phyloP scores from a whole-genome alignment of 257 asterid species.

The Asclepias syriaca region DNA sequence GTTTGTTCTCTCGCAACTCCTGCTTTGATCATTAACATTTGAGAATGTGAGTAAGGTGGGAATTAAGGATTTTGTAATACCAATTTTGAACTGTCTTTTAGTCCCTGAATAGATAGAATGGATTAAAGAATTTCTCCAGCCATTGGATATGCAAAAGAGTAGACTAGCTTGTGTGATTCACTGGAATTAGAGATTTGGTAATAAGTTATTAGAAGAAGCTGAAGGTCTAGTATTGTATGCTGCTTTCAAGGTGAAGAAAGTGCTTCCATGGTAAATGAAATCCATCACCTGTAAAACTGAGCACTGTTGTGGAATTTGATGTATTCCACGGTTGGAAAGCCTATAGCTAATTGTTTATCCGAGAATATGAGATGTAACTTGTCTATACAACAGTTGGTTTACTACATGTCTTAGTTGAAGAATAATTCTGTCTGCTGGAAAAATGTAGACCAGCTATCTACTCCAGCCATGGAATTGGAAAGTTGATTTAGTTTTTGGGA shows the following conservation, averaged over 20 bases:
- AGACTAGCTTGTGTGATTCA: conserved; percentile 18
- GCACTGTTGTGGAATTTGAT: conserved; percentile 12
- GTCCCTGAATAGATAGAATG: background rate
- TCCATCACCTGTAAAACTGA: conserved; percentile 21
- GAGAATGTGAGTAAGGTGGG: conserved; percentile 18
- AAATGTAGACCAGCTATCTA: conserved; percentile 19
- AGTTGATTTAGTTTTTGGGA: conserved; percentile 9
- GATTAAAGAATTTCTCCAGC: conserved; percentile 21
- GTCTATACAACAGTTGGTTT: conserved; percentile 15
- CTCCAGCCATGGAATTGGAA: conserved; percentile 27
- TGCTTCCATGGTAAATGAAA: background rate
- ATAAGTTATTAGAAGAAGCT: conserved; percentile 16
- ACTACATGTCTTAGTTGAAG: conserved; percentile 18
- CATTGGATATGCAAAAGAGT: conserved; percentile 21
- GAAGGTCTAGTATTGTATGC: conserved; percentile 16
- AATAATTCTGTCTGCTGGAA: conserved; percentile 16
- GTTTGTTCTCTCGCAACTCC: too few relatives aligned
- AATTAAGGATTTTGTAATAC: conserved; percentile 17
- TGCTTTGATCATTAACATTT: conserved; percentile 11
- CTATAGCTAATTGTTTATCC: conserved; percentile 10
- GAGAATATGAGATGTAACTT: conserved; percentile 7
- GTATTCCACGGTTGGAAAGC: conserved; percentile 13
- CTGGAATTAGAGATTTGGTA: conserved; percentile 22
- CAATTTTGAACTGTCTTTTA: conserved; percentile 11
- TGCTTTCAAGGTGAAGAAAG: conserved; percentile 19